Evolutionary conservation across 805 yeast genomes (phyloP), one percentile per base, ranked within the genome.

Genomic region (Blastobotrys parvus): DNA sequence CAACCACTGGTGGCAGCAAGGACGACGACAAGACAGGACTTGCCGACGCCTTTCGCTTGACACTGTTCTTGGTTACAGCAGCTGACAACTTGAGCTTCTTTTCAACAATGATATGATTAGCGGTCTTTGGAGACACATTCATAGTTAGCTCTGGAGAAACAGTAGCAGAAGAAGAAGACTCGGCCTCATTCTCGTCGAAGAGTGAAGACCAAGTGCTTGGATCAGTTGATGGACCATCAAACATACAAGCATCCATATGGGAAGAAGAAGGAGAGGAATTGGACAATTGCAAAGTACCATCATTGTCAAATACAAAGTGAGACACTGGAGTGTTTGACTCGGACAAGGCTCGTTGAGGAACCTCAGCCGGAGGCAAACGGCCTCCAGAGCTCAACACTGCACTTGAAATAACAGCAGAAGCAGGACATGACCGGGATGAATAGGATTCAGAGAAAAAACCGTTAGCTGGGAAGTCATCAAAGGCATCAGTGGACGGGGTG

Each of bases 1-100:
- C 52, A 32, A 73, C 71, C 47, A 86, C 70, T 11, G 89, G 90
- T 48, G 73, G 69, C 61, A 85, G 70, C 13, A 22, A 31, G 17
- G 35, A 29, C 7, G 33, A 20, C 17, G 38, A 21, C 6, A 25
- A 10, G 7, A 25, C 4, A 4, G 38, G 27, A 31, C n/a, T 7
- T 7, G 16, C 35, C n/a, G 35, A 11, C 17, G 27, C 3, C 5
- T 17, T 15, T 20, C 10, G 19, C 35, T 16, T 32, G 21, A 32
- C 35, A 17, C 18, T 32, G 19, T 32, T 32, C 20, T 20, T 15
- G 13, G 18, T 16, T 5, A 20, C 4, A 18, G 18, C 38, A 35
- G 15, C 27, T 13, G 38, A 22, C 25, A 22, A 35, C 18, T 32
- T 32, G 6, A 32, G 4, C 5, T 32, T 32, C 18, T 32, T 32